phyloP scores from a whole-genome alignment of 1,139 yeast species.

The Scheffersomyces titani region DNA sequence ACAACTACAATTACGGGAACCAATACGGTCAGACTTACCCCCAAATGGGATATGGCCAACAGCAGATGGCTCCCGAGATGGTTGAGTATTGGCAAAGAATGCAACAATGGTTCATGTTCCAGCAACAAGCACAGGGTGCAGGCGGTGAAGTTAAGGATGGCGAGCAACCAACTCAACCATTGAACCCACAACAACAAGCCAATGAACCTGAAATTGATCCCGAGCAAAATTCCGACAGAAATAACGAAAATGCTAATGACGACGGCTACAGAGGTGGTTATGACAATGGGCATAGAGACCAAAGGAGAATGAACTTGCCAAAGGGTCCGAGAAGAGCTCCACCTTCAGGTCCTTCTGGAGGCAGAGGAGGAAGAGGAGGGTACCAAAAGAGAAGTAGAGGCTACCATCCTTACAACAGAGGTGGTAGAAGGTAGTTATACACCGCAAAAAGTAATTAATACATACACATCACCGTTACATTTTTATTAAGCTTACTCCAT shows the following conservation, averaged over 20 bases:
- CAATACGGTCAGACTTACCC: constrained; percentile 38
- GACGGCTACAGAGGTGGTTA: constrained; percentile 13
- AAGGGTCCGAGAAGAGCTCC: constrained; percentile 47
- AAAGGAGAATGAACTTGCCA: constrained; percentile 38
- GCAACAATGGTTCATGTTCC: constrained; percentile 75
- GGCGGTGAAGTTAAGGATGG: constrained; percentile 36
- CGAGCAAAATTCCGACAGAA: constrained; percentile 8
- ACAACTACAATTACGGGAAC: constrained; percentile 24
- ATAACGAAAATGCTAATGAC: constrained; percentile 8
- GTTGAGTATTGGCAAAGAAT: constrained; percentile 89
- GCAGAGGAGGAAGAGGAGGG: constrained; percentile 27
- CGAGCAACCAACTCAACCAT: constrained; percentile 50
- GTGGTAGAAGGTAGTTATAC: neutral
- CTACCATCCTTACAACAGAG: constrained; percentile 26
- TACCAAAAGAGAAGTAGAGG: constrained; percentile 18
- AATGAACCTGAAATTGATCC: constrained; percentile 18
- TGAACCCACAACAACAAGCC: constrained; percentile 54
- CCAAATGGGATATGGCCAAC: constrained; percentile 30
- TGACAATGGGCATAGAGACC: constrained; percentile 20
- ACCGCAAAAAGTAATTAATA: neutral
- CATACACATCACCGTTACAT: neutral
- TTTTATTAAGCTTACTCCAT: neutral
- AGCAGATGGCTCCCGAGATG: constrained; percentile 69
- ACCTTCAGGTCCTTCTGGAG: constrained; percentile 40
- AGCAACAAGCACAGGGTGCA: constrained; percentile 41